Evolutionary conservation across 2,329 filamentous ascomycete species (phyloP).

Genomic region (Pyrenochaeta sp.): DNA sequence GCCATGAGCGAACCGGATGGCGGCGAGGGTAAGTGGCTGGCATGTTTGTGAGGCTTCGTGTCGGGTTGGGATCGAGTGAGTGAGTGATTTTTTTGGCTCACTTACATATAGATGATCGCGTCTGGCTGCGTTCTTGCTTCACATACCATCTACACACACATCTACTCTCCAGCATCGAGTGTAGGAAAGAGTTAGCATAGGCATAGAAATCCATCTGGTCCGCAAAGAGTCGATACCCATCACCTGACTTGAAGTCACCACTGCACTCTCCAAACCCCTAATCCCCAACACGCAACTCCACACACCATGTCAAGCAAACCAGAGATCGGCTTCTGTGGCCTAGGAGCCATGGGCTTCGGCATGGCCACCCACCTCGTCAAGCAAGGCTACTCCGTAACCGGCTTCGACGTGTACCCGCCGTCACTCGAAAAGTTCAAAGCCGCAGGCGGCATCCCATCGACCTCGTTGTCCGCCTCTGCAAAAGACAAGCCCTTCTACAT

Average conservation of each 20-base stretch:
- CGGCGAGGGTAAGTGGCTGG: too few relatives aligned
- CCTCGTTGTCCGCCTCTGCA: conserved; percentile 69
- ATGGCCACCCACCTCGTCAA: conserved; percentile 79
- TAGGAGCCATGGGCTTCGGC: conserved; percentile 82
- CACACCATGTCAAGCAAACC: conserved; percentile 50
- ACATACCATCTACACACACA: too few relatives aligned
- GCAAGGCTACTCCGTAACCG: conserved; percentile 70
- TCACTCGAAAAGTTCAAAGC: conserved; percentile 70
- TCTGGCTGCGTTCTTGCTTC: too few relatives aligned
- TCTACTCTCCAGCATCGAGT: too few relatives aligned
- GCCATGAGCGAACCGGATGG: conserved; percentile 14
- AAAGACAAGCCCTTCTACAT: conserved; percentile 67
- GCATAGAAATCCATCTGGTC: too few relatives aligned
- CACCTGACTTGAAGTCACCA: not conserved
- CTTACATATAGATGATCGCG: too few relatives aligned
- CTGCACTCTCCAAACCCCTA: not conserved
- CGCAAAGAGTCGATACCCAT: too few relatives aligned
- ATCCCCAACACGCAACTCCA: not conserved
- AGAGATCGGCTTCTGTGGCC: conserved; percentile 72
- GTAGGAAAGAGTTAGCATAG: too few relatives aligned
- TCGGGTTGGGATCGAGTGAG: conserved; percentile 4
- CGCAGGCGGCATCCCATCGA: conserved; percentile 67
- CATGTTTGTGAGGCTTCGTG: too few relatives aligned
- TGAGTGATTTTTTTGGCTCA: too few relatives aligned
- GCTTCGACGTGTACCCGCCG: conserved; percentile 74